phyloP scores from a whole-genome alignment of 139 green algal species.

The Trebouxia sp. region DNA sequence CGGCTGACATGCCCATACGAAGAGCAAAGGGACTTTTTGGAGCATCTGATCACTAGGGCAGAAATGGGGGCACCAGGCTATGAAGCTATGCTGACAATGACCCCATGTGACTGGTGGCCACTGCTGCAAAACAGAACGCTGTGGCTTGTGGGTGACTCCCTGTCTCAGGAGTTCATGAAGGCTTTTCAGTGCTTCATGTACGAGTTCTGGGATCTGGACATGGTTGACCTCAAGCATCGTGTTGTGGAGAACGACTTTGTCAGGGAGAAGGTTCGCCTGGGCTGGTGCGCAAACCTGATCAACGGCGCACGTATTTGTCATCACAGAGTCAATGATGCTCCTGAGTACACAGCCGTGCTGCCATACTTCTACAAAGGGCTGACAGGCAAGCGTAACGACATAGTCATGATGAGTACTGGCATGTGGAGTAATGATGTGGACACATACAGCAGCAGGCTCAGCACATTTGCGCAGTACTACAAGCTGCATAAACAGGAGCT shows the following conservation, averaged over 20 bases:
- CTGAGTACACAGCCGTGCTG: conserved; percentile 25
- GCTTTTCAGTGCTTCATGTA: conserved; percentile 22
- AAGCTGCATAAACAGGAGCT: conserved; percentile 27
- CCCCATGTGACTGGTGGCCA: conserved; percentile 39
- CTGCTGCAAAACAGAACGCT: conserved; percentile 29
- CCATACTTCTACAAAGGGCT: conserved; percentile 19
- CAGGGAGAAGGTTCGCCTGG: conserved; percentile 6
- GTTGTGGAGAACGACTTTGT: neutral
- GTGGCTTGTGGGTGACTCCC: conserved; percentile 35
- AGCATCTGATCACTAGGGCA: conserved; percentile 5
- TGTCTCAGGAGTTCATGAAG: conserved; percentile 28
- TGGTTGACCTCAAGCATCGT: conserved; percentile 13
- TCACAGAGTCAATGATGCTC: conserved; percentile 22
- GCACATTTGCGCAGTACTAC: conserved; percentile 22
- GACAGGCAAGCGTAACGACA: conserved; percentile 24
- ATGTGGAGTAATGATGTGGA: conserved; percentile 32
- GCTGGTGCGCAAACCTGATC: conserved; percentile 21
- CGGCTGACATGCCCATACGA: conserved; percentile 1
- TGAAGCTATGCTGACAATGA: conserved; percentile 31
- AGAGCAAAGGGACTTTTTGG: conserved; percentile 1
- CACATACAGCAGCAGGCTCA: neutral
- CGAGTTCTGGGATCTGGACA: conserved; percentile 30
- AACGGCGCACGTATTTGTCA: conserved; percentile 11
- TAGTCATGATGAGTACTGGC: conserved; percentile 28
- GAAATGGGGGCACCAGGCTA: neutral